Evolutionary conservation across 257 asterid genomes (phyloP).

Genomic region (Ilex aquifolium): DNA sequence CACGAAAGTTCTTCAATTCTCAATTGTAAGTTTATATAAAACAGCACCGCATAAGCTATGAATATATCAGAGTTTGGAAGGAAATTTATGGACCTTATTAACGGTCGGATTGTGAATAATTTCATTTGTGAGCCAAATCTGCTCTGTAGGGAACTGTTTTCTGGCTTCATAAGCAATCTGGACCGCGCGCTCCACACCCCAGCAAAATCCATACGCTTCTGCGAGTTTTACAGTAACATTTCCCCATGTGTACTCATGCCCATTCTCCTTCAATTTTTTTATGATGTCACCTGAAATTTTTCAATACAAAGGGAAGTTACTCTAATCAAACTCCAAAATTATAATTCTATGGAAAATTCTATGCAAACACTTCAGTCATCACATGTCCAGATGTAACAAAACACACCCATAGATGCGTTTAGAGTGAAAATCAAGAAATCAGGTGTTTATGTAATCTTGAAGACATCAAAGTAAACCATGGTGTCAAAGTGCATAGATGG

Average conservation of each 20-base stretch:
- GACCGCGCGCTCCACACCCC: constrained; percentile 99
- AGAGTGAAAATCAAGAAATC: too few species aligned
- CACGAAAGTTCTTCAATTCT: too few species aligned
- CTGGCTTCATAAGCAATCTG: constrained; percentile 98
- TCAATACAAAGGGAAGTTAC: constrained; percentile 8
- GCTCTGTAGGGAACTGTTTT: constrained; percentile 78
- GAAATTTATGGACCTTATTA: constrained; percentile 49
- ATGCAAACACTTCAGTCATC: too few species aligned
- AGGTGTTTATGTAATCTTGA: too few species aligned
- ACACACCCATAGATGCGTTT: too few species aligned
- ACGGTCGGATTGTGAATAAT: constrained; percentile 96
- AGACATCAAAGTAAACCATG: too few species aligned
- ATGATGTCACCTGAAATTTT: constrained; percentile 67
- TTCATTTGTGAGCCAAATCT: constrained; percentile 87
- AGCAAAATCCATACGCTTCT: constrained; percentile 92
- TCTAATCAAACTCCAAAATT: too few species aligned
- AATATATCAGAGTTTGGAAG: neutral
- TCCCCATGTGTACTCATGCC: constrained; percentile 77
- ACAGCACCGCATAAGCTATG: neutral
- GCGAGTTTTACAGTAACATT: constrained; percentile 90
- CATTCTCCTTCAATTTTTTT: constrained; percentile 86
- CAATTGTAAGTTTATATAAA: too few species aligned
- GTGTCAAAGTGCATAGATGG: too few species aligned
- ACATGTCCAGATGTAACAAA: too few species aligned
- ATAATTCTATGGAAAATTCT: too few species aligned